These are phyloP conservation scores for Kalmusia sp. DNA, from an alignment of 2,329 filamentous ascomycete genomes.

Conservation along the genomic window DNA sequence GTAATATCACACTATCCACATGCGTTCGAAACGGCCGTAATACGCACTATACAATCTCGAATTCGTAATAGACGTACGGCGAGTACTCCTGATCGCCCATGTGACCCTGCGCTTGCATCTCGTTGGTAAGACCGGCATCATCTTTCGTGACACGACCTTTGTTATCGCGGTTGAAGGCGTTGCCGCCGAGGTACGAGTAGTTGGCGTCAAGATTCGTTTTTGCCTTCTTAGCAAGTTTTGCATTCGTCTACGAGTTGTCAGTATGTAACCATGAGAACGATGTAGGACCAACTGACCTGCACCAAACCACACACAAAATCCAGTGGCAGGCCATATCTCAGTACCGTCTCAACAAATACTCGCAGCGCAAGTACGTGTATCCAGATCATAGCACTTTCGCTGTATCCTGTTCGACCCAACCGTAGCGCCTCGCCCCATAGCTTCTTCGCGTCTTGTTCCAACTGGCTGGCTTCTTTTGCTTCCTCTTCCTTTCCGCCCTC, in stretches of 20 bases:
- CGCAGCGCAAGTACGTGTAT: conserved; percentile 88
- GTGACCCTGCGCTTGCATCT: conserved; percentile 78
- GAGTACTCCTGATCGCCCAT: conserved; percentile 86
- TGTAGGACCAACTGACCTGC: conserved; percentile 63
- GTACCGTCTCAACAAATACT: conserved; percentile 97
- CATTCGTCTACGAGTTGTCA: conserved; percentile 69
- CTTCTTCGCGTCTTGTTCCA: conserved; percentile 85
- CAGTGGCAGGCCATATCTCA: conserved; percentile 90
- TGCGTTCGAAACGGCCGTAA: not conserved
- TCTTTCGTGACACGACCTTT: conserved; percentile 91
- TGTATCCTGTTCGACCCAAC: conserved; percentile 89
- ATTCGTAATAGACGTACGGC: conserved; percentile 96
- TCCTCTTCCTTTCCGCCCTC: conserved; percentile 91
- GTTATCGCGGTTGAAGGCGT: conserved; percentile 93
- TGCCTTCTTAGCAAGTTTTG: conserved; percentile 82
- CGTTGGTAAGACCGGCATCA: conserved; percentile 77
- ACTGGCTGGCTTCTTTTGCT: conserved; percentile 81
- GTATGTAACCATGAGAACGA: not conserved
- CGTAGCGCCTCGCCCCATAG: conserved; percentile 91
- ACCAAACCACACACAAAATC: conserved; percentile 87
- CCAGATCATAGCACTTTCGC: conserved; percentile 95
- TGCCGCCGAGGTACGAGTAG: conserved; percentile 92
- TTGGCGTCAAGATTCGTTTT: conserved; percentile 72
- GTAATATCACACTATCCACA: not conserved
- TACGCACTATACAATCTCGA: conserved; percentile 66